Conservation (phyloP, 2,329 filamentous ascomycete species). For the Aspergillus viridinutans region DNA sequence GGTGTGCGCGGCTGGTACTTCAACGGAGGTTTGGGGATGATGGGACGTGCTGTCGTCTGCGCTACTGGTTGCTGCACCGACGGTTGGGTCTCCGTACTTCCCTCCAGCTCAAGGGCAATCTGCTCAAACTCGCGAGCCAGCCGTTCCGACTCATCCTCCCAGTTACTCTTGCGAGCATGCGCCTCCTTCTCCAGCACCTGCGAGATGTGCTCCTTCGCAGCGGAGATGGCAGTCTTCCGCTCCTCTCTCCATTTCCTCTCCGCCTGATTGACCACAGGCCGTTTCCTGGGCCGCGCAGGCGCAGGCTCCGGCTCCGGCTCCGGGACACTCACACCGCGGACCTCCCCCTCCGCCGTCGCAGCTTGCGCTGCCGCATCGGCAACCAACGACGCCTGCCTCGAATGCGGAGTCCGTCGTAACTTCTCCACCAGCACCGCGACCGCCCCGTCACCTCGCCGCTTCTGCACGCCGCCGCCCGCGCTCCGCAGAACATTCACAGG, state of each 20-base stretch:
- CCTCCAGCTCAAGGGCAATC: conserved; percentile 41
- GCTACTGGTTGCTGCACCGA: conserved; percentile 1
- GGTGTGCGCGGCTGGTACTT: conserved; percentile 37
- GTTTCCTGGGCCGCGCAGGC: conserved; percentile 27
- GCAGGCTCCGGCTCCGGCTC: conserved; percentile 5
- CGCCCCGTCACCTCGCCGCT: conserved; percentile 26
- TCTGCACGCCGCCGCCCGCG: conserved; percentile 32
- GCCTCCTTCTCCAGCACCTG: conserved; percentile 35
- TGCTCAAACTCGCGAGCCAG: conserved; percentile 41
- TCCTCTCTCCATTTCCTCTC: conserved; percentile 37
- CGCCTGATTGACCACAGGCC: conserved; percentile 39
- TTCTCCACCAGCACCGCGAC: conserved; percentile 41
- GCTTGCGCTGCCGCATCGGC: conserved; percentile 23
- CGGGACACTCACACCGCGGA: conserved; percentile 3
- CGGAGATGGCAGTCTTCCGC: conserved; percentile 28
- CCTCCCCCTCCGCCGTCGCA: conserved; percentile 3
- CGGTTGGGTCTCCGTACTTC: conserved; percentile 18
- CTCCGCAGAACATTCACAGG: conserved; percentile 22
- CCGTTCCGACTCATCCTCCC: conserved; percentile 41
- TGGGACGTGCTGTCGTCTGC: conserved; percentile 4
- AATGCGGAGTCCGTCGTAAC: conserved; percentile 28
- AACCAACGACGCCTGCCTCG: conserved; percentile 31
- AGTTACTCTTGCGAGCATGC: conserved; percentile 33
- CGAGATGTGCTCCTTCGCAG: conserved; percentile 33
- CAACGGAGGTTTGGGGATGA: conserved; percentile 25